Evolutionary conservation across 1,284 basidiomycete species (phyloP), one percentile per base, ranked within the genome.

Genomic region (Leccinum variabile): DNA sequence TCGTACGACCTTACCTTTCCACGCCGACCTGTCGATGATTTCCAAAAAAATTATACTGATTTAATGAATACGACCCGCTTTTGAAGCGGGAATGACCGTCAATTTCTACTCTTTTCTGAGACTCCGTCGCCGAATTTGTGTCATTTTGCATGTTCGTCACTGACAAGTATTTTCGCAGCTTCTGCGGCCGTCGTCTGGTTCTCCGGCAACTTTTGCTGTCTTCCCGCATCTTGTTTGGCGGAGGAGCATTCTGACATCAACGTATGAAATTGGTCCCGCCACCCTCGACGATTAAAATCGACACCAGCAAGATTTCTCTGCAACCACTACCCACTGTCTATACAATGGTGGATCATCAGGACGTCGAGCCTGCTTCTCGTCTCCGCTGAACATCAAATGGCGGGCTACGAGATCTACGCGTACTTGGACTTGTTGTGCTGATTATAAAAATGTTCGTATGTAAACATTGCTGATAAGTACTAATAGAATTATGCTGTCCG

Each of bases 1-100:
- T 49, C 10, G 4, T 41, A 22, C 5, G 9, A 54, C 6, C 33
- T 56, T 49, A 44, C 28, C 13, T 30, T 8, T 52, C 16, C 25
- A 16, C 9, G 9, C 18, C 16, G 11, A 10, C 11, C 16, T 6
- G 63, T 66, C 54, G 16, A 59, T 64, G 64, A 65, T 66, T 30
- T 1, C 2, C 14, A 59, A 54, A 37, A 59, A 56, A 25, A 25
- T 13, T 39, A 64, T 25, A 57, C 65, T 65, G 65, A 67, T 65
- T 65, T 67, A 67, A 65, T 65, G 64, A 65, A 65, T 65, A 67
- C 18, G 65, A 65, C 65, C 55, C 6, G 37, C 46, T 50, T 50
- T 13, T 57, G 54, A 25, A 50, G 65, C 11, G 65, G 65, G 62
- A 57, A 65, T 60, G 65, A 67, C 50, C 37, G 2, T 52, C 18